A percentile compares a stretch with the other conserved stretches of the same genome.
Conservation (phyloP, 2,329 filamentous ascomycete species). For the Simplicillium aogashimaense region DNA sequence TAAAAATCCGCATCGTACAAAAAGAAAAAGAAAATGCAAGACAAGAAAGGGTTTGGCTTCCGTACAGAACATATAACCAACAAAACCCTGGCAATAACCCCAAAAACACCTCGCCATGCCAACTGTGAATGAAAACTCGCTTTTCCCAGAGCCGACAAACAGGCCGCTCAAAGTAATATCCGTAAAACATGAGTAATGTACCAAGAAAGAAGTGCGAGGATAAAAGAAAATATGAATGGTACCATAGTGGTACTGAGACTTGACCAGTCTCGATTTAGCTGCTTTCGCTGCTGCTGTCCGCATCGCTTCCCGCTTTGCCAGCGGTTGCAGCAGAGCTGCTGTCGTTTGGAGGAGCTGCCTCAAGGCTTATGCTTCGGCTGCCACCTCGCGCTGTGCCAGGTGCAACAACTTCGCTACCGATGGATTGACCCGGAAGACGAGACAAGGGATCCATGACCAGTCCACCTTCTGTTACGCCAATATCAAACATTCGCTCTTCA, state of each 20-base stretch:
- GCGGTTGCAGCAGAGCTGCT: constrained; percentile 30
- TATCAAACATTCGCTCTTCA: constrained; percentile 19
- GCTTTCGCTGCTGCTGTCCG: constrained; percentile 22
- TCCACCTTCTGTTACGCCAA: constrained; percentile 6
- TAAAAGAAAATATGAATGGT: too few species aligned
- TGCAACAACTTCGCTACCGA: constrained; percentile 21
- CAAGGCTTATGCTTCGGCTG: constrained; percentile 20
- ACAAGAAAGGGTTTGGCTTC: too few species aligned
- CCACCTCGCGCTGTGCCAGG: constrained; percentile 18
- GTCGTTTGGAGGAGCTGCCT: constrained; percentile 14
- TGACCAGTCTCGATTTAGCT: constrained; percentile 13
- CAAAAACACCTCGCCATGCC: background rate
- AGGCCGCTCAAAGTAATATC: too few species aligned
- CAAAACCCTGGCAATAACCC: constrained; percentile 8
- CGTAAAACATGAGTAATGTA: too few species aligned
- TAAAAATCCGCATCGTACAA: too few species aligned
- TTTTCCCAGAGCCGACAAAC: too few species aligned
- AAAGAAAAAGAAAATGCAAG: too few species aligned
- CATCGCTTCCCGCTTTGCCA: constrained; percentile 26
- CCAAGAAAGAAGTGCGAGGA: too few species aligned
- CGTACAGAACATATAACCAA: too few species aligned
- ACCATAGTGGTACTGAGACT: too few species aligned
- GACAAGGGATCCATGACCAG: constrained; percentile 5
- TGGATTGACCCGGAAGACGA: constrained; percentile 10
- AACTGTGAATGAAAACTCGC: too few species aligned